Evolutionary conservation across 2,329 filamentous ascomycete species (phyloP), one percentile per base, ranked within the genome.

Genomic region (Phaeoacremonium minimum): DNA sequence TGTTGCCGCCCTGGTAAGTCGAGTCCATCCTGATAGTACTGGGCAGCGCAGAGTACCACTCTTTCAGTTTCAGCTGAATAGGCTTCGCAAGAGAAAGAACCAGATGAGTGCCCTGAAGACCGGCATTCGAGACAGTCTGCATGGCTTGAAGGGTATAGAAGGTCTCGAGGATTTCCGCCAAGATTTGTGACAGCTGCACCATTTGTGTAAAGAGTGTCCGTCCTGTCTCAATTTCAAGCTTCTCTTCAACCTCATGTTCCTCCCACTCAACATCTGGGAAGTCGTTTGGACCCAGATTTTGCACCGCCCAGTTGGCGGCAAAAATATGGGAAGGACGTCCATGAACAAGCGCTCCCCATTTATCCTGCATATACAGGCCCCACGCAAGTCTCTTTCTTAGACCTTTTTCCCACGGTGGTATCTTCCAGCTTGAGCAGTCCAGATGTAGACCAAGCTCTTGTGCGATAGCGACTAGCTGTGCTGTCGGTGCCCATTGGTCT

Each of bases 311-410:
- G 57, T 94, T 79, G 32, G 70, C 64, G 15, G 67, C 58, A 45
- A 77, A 75, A 28, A 80, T 76, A 46, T 94, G 88, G 5, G 87
- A 93, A 1, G 88, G 89, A 9, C 88, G 81, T 32, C 88, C 88
- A 52, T 94, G 86, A 16, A 93, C 82, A 15, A 95, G 69, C 3
- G 88, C 83, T 13, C 85, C 87, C 89, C 89, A 95, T 60, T 75
- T 61, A 46, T 84, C 80, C 49, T 83, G 79, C 66, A 81, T 77
- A 43, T 73, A 83, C 1, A 82, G 55, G 3, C 72, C 78, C 80
- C 80, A 85, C 0, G 75, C 77, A 1, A 84, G 57, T 12, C 80
- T 62, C 47, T 76, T 75, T 12, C 80, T 63, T 14, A 83, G 58
- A 0, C 77, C 74, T 36, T 75, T 70, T 47, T 84, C 80, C 77